Base-by-base conservation (phyloP, 179 eudicot genomes). In the Pouteria campechiana region DNA sequence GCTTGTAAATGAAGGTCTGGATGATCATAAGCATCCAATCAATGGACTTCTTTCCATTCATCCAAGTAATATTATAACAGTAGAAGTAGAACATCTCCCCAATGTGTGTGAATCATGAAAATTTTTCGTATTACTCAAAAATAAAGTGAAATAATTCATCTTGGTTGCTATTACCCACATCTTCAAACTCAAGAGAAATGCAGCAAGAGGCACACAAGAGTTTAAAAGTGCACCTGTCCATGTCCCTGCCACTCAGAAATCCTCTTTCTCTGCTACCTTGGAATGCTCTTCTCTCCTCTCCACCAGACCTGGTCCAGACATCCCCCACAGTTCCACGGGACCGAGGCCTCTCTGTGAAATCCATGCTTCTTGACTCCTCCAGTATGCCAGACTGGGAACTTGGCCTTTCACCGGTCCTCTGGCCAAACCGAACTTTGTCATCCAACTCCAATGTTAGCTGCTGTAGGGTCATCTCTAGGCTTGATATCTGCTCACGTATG, bases 201-300 rank as follows among this genome's bases (percentile, higher is more conserved):
- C n/a, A n/a, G n/a, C n/a, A n/a, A n/a, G n/a, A n/a, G n/a, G n/a
- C n/a, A n/a, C n/a, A n/a, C n/a, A n/a, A n/a, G n/a, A n/a, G n/a
- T n/a, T n/a, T n/a, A n/a, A n/a, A n/a, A n/a, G n/a, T n/a, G n/a
- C n/a, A n/a, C n/a, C n/a, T n/a, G n/a, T n/a, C 76, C 58, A 60
- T 25, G 25, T 77, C 83, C 68, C 93, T 57, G 51, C 49, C 55
- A 32, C 67, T 65, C 44, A 48, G 29, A 53, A 72, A 78, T 38
- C 78, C 93, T 78, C 86, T 69, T 46, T 67, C 82, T 28, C 79
- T 76, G 61, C 75, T 65, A 54, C 82, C 83, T 25, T 66, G 77
- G 42, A 66, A 80, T 34, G 68, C 60, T 63, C 84, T 74, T 73
- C 92, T 68, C 43, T 73, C 81, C 41, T 83, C 76, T 27, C 15